Base-by-base conservation (phyloP, 2,329 filamentous ascomycete genomes). In the Coniochaeta sp. region DNA sequence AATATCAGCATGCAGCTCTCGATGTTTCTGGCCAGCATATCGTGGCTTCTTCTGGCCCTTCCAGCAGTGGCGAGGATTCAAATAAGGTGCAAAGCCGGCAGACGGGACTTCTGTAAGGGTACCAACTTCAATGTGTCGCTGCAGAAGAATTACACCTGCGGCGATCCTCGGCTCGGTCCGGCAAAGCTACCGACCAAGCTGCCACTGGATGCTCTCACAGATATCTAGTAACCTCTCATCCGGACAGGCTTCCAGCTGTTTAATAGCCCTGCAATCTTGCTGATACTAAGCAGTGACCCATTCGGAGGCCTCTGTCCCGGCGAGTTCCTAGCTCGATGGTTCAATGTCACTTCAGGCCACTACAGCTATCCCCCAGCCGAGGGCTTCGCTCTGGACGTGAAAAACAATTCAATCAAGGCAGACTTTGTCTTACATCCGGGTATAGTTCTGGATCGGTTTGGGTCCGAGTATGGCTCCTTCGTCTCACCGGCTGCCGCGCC, bases 391-490 rank as follows among this genome's bases (percentile, higher is more conserved):
- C 60, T 76, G 3, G 70, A 74, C 62, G 68, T 67, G 4, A 57
- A 65, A 0, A 70, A 71, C 0, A 62, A 67, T 0, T 69, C 74
- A 2, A 79, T 81, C 44, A 67, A 72, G 22, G 77, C 74, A 4
- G 76, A 72, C 24, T 69, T 76, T 61, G 73, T 73, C 0, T 66
- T 82, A 0, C 61, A 63, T 1, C 67, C 67, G 0, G 79, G 77
- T 14, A 71, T 73, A n/a, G 69, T 78, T 26, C 62, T 82, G 1
- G 79, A 82, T 65, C 72, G 79, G 1, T 82, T 82, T 56, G 79
- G 79, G 1, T 70, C 70, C 10, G 78, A 80, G 62, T 71, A 70
- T 55, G 79, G 79, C 54, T 68, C 57, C 0, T 80, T 73, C 61
- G 66, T 80, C 24, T 71, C 71, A 14, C 77, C 78, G 5, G 72